Evolutionary conservation across 352 stramenopile species (phyloP).

Genomic region (Globisporangium paddicum): DNA sequence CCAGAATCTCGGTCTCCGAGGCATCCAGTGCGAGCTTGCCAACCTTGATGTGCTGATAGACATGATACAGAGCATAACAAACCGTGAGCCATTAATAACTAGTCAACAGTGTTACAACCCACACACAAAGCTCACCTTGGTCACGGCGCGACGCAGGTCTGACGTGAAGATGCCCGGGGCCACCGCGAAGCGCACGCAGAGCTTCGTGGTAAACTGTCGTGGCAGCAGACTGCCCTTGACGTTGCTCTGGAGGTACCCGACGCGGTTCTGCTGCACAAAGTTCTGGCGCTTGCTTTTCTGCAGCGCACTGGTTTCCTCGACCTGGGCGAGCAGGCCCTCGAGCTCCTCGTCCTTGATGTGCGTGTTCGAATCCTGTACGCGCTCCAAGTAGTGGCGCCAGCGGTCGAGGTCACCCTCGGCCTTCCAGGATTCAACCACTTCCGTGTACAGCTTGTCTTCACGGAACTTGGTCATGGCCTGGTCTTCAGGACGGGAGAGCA

Average conservation of each 20-base stretch:
- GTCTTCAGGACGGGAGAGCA: slow-evolving; percentile 49
- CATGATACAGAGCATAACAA: not conserved
- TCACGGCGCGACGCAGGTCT: slow-evolving; percentile 56
- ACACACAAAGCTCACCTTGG: slow-evolving; percentile 30
- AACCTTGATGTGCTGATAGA: slow-evolving; percentile 49
- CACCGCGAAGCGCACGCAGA: slow-evolving; percentile 67
- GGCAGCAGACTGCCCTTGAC: slow-evolving; percentile 49
- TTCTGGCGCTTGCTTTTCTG: slow-evolving; percentile 39
- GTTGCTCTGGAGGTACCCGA: slow-evolving; percentile 29
- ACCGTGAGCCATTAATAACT: slow-evolving; percentile 11
- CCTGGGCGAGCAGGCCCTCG: slow-evolving; percentile 24
- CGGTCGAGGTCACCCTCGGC: slow-evolving; percentile 39
- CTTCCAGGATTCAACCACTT: slow-evolving; percentile 51
- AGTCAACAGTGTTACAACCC: not conserved
- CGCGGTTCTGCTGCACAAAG: slow-evolving; percentile 49
- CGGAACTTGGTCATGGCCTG: slow-evolving; percentile 56
- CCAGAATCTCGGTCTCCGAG: slow-evolving; percentile 54
- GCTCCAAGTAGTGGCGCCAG: slow-evolving; percentile 58
- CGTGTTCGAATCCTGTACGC: slow-evolving; percentile 48
- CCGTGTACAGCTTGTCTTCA: slow-evolving; percentile 69
- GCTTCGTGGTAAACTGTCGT: slow-evolving; percentile 73
- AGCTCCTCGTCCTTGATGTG: slow-evolving; percentile 41
- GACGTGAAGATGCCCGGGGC: slow-evolving; percentile 72
- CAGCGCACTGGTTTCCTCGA: slow-evolving; percentile 28
- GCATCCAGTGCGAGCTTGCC: slow-evolving; percentile 51